Conservation (phyloP, 2,329 filamentous ascomycete species). For the Fusarium sp. region DNA sequence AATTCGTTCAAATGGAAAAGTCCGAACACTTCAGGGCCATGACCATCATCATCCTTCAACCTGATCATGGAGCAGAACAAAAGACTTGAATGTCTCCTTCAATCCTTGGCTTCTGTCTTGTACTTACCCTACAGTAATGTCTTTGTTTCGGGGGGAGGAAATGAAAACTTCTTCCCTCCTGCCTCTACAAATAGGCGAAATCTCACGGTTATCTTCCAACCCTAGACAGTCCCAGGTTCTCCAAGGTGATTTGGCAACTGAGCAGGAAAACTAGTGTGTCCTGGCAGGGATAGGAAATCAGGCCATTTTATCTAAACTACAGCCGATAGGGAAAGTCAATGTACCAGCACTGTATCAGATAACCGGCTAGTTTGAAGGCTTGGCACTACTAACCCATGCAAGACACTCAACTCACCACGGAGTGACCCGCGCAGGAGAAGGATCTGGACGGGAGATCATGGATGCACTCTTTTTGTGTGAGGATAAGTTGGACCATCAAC, state of each 20-base stretch:
- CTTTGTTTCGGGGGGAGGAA: background rate
- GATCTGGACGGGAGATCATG: background rate
- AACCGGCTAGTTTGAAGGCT: background rate
- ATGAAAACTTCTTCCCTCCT: background rate
- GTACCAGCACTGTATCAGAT: background rate
- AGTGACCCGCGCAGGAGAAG: background rate
- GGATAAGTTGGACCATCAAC: background rate
- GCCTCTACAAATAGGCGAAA: background rate
- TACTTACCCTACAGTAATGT: no score
- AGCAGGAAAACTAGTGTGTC: background rate
- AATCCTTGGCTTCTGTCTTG: background rate
- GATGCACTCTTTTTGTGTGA: background rate
- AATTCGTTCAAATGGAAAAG: no score
- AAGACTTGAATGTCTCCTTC: background rate
- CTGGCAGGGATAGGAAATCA: background rate
- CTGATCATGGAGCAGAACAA: background rate
- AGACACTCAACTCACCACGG: background rate
- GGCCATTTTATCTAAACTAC: background rate
- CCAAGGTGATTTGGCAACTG: background rate
- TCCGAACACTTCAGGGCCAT: no score
- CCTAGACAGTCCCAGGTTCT: background rate
- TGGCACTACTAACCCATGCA: background rate
- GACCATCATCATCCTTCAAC: background rate
- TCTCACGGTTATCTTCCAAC: background rate
- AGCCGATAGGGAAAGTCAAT: background rate